Conservation (phyloP, 495 filamentous ascomycete genomes). For the Niebla homalea region DNA sequence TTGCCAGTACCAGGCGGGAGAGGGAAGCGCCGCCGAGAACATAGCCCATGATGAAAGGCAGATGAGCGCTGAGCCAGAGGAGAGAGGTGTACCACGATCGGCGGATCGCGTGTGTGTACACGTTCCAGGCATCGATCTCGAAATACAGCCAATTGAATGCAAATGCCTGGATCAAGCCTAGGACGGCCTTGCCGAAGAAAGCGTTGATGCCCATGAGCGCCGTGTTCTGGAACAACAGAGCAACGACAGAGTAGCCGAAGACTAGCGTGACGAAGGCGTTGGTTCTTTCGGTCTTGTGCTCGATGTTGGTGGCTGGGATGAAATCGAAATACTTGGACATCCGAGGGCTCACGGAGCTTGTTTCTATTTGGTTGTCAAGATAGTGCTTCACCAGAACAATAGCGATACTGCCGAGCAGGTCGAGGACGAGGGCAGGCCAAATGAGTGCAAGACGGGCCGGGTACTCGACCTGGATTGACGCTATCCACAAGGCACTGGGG, state of each 20-base stretch:
- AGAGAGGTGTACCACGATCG: conserved; percentile 24
- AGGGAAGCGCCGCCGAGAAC: conserved; percentile 40
- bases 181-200: conserved; percentile 4
- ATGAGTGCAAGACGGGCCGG: conserved; percentile 31
- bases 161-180: conserved; percentile 33
- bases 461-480: conserved; percentile 33
- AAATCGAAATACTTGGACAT: conserved; percentile 36
- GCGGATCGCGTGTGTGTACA: conserved; percentile 44
- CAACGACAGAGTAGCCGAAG: conserved; percentile 46
- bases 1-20: conserved; percentile 38
- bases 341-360: conserved; percentile 8
- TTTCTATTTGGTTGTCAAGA: conserved; percentile 6
- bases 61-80: conserved; percentile 29
- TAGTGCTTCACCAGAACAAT: conserved; percentile 1
- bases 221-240: conserved; percentile 40
- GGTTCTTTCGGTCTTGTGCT: conserved; percentile 46
- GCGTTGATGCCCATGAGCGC: conserved; percentile 37
- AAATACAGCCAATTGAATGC: conserved; percentile 54
- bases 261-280: conserved; percentile 47
- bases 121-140: conserved; percentile 42
- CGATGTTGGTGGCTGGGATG: conserved; percentile 46
- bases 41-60: conserved; percentile 46
- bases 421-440: conserved; percentile 32
- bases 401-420: conserved; percentile 25
- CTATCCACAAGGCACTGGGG: conserved; percentile 39